Evolutionary conservation across 768 basidiomycete species (phyloP).

Genomic region (Mycena floridula): DNA sequence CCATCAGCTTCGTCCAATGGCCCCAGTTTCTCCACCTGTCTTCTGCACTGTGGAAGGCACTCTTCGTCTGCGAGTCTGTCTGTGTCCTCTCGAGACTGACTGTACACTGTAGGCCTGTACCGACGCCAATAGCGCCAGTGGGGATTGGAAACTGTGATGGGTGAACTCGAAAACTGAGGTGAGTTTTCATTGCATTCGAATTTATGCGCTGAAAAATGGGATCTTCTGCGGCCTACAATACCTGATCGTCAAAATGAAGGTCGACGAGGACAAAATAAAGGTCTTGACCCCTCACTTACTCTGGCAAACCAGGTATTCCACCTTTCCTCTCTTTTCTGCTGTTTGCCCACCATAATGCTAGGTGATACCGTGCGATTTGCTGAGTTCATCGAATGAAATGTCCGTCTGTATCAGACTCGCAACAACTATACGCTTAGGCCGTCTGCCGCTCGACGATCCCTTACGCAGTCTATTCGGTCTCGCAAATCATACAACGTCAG

Average conservation of each 20-base stretch:
- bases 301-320: conserved; percentile 78
- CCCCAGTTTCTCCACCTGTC: no score
- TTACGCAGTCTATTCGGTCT: conserved; percentile 87
- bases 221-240: no score
- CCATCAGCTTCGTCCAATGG: no score
- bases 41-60: no score
- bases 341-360: conserved; percentile 20
- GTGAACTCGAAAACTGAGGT: no score
- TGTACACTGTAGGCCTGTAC: no score
- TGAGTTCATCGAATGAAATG: conserved; percentile 93
- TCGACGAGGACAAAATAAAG: conserved; percentile 96
- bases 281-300: conserved; percentile 91
- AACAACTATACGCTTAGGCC: conserved; percentile 88
- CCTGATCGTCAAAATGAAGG: conserved; percentile 99
- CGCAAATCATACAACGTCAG: conserved; percentile 88
- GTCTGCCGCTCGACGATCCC: conserved; percentile 77
- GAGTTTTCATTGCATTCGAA: no score
- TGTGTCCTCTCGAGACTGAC: no score
- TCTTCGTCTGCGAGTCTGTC: no score
- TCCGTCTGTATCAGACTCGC: conserved; percentile 93
- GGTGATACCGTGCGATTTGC: conserved; percentile 97
- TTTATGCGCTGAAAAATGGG: no score
- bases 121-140: no score
- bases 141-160: no score
- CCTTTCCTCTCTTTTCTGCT: neutral